Evolutionary conservation across 106 monocot species (phyloP).

Genomic region (Amphibolis antarctica): DNA sequence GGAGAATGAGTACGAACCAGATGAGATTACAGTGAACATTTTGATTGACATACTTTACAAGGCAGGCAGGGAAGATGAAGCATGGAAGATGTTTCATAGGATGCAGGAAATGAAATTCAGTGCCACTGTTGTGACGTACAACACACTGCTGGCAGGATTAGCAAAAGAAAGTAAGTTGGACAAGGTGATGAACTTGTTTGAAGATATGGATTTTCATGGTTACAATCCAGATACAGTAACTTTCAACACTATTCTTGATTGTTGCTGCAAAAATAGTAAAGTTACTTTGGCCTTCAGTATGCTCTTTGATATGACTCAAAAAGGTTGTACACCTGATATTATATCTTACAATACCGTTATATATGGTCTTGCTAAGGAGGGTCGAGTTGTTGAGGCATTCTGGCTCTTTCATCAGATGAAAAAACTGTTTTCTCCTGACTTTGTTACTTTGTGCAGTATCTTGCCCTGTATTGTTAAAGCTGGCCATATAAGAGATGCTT

Average conservation of each 20-base stretch:
- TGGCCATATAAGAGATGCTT: slow-evolving; percentile 42
- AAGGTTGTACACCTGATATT: slow-evolving; percentile 49
- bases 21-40: slow-evolving; percentile 69
- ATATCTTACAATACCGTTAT: slow-evolving; percentile 82
- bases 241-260: slow-evolving; percentile 77
- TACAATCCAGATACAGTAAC: slow-evolving; percentile 63
- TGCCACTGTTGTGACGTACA: slow-evolving; percentile 78
- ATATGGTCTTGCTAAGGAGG: slow-evolving; percentile 57
- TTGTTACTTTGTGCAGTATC: slow-evolving; percentile 64
- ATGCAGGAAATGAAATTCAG: slow-evolving; percentile 60
- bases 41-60: slow-evolving; percentile 78
- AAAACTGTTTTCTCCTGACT: slow-evolving; percentile 62
- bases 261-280: slow-evolving; percentile 65
- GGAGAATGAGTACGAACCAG: slow-evolving; percentile 31
- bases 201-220: slow-evolving; percentile 39
- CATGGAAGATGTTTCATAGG: slow-evolving; percentile 56
- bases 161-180: slow-evolving; percentile 52
- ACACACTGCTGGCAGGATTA: slow-evolving; percentile 67
- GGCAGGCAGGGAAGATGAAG: slow-evolving; percentile 54
- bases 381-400: slow-evolving; percentile 48
- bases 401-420: slow-evolving; percentile 88
- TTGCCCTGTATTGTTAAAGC: slow-evolving; percentile 57
- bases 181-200: slow-evolving; percentile 36
- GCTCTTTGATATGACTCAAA: slow-evolving; percentile 58
- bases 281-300: slow-evolving; percentile 43